Conservation (phyloP, 495 filamentous ascomycete genomes). For the Podospora anserina region DNA sequence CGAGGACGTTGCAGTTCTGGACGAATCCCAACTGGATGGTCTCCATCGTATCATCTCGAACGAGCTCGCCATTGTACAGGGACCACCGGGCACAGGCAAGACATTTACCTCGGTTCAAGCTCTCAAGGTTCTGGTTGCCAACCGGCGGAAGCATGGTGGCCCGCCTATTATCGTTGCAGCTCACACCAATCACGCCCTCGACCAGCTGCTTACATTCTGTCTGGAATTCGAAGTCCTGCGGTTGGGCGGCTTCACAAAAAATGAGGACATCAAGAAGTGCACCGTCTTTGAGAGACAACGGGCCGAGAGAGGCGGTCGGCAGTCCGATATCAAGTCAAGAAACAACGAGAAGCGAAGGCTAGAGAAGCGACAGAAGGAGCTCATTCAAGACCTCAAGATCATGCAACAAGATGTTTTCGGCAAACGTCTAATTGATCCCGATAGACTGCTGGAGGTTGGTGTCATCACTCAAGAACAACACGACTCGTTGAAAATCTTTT, state of each 20-base stretch:
- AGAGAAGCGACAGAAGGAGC: conserved; percentile 25
- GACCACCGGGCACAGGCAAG: conserved; percentile 90
- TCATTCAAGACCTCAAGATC: conserved; percentile 27
- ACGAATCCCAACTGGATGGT: conserved; percentile 66
- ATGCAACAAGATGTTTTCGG: conserved; percentile 51
- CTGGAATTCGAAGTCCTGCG: conserved; percentile 68
- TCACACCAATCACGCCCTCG: conserved; percentile 91
- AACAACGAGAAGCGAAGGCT: conserved; percentile 2
- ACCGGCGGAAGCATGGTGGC: conserved; percentile 19
- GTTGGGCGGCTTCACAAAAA: conserved; percentile 70
- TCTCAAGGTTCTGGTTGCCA: conserved; percentile 64
- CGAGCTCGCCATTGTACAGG: conserved; percentile 76
- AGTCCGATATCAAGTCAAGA: conserved; percentile 19
- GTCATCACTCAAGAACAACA: conserved; percentile 62
- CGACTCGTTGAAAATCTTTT: conserved; percentile 52
- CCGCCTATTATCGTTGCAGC: conserved; percentile 67
- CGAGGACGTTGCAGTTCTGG: conserved; percentile 49
- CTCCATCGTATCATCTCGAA: conserved; percentile 69
- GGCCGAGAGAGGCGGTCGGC: conserved; percentile 27
- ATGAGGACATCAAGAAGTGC: conserved; percentile 59
- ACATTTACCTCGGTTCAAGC: conserved; percentile 74
- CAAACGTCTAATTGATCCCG: conserved; percentile 46
- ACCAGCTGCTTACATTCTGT: conserved; percentile 73
- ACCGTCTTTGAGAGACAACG: conserved; percentile 58
- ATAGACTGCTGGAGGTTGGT: conserved; percentile 45